These are phyloP conservation scores for Geotrichum australiense DNA, from an alignment of 1,139 yeast genomes.

Conservation along the genomic window DNA sequence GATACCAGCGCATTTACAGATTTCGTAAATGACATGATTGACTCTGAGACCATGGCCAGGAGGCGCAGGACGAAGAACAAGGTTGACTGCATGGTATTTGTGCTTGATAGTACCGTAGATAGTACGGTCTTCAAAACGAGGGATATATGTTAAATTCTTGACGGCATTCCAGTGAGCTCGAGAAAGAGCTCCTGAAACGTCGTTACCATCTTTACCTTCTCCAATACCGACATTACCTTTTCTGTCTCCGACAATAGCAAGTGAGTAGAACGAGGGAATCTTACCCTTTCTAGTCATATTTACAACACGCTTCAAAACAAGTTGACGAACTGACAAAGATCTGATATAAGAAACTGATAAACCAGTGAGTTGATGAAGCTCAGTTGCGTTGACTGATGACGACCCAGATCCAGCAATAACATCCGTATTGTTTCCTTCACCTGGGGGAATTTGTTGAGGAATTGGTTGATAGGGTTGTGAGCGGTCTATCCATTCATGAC, in stretches of 20 bases:
- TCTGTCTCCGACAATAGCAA: constrained; percentile 88
- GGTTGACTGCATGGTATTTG: constrained; percentile 81
- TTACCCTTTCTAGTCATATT: constrained; percentile 95
- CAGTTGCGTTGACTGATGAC: constrained; percentile 38
- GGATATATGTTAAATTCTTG: constrained; percentile 72
- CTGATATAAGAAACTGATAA: constrained; percentile 59
- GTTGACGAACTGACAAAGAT: constrained; percentile 50
- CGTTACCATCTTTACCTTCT: constrained; percentile 84
- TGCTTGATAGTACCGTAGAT: constrained; percentile 76
- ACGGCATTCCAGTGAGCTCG: constrained; percentile 96
- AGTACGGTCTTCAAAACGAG: constrained; percentile 87
- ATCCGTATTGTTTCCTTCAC: constrained; percentile 33
- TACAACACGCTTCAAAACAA: constrained; percentile 61
- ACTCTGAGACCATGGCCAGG: constrained; percentile 94
- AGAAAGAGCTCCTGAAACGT: constrained; percentile 66
- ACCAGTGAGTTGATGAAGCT: constrained; percentile 54
- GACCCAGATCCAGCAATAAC: constrained; percentile 33
- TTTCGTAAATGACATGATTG: constrained; percentile 82
- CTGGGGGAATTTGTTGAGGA: constrained; percentile 39
- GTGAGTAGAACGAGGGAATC: constrained; percentile 72
- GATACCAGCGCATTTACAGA: constrained; percentile 92
- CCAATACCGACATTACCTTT: constrained; percentile 95
- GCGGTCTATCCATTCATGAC: constrained; percentile 41
- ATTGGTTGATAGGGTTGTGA: constrained; percentile 40
- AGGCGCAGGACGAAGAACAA: constrained; percentile 79